Evolutionary conservation across 2,329 filamentous ascomycete species (phyloP), one percentile per base, ranked within the genome.

Genomic region (Trichoderma brevicompactum): DNA sequence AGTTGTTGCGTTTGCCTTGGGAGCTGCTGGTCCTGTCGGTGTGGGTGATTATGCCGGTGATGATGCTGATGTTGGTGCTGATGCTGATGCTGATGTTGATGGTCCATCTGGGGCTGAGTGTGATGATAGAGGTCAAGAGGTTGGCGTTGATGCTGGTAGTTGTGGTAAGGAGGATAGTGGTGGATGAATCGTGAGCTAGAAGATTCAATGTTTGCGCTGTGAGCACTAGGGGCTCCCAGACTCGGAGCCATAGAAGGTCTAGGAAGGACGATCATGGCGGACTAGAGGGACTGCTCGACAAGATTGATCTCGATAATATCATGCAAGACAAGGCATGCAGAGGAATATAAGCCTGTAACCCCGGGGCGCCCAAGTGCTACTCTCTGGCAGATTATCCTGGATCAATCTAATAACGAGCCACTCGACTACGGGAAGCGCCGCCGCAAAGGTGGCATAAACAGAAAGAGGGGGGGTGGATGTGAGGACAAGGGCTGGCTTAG

Each of bases 231-330:
- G 36, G 62, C 67, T 56, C 64, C 70, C 63, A 67, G 67, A 43
- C 56, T 70, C 48, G 71, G 66, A 48, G 68, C 65, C 49, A 66
- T 44, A 7, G 70, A 64, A 34, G 69, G 71, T 12, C 69, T 70
- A 38, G 72, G 69, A 60, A 77, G 68, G 54, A 74, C 66, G 32
- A 76, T 74, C 74, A 77, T 77, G 52, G 52, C 70, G 54, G 53
- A 62, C 36, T 49, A 67, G 41, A 64, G n/a, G 61, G 61, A 54
- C 67, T 59, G n/a, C 38, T 65, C 52, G 65, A 68, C 63, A 61
- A 61, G 64, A 52, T 67, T 66, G 68, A 69, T 72, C 69, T 72
- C 65, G 71, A 72, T 72, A 69, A 65, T 63, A 54, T 67, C 63
- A 69, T 72, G 69, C 68, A 68, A 67, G 68, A 66, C 67, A 65